Evolutionary conservation across 805 yeast species (phyloP), one percentile per base, ranked within the genome.

Genomic region (Ogataea henricii): DNA sequence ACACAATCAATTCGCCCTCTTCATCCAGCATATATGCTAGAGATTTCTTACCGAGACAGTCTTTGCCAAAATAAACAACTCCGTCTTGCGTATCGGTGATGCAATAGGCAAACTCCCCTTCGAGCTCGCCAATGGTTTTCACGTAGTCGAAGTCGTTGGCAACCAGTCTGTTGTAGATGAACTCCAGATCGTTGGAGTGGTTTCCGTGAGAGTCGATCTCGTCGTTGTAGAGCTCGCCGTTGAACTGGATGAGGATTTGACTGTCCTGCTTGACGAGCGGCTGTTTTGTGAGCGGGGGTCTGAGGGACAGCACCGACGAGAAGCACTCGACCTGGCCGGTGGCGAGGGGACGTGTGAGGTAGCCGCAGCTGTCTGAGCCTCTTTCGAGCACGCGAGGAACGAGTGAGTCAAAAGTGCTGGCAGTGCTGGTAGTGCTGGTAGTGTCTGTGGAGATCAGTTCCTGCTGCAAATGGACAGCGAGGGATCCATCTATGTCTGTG

Each of bases 61-160:
- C 99, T 54, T 96, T 78, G 0, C 95, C 97, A 69, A 90, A 94
- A 69, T 79, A 86, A 0, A 89, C 55, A 25, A 49, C 63, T 0
- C 68, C 52, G 1, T 61, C 51, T 1, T 52, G 14, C n/a, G 56
- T 56, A 58, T 86, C 89, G 23, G 72, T 61, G 14, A 83, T 64
- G 55, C 74, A 65, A 64, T 70, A 82, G 0, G 99, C 94, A 71
- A 84, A 94, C 60, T 92, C 99, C 1, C 99, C 99, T 25, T 78
- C 75, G 16, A 89, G 56, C 1, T 42, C 44, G 6, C 67, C 60
- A 1, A 89, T 60, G 0, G 80, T 67, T 2, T 65, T 52, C 1
- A 69, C 40, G 2, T 85, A 65, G 18, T 80, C 74, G 1, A 52
- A 48, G 1, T 64, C 41, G 22, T 43, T 13, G 43, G 45, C 46